Conservation (phyloP, 495 filamentous ascomycete genomes). For the Penicillium silybi region DNA sequence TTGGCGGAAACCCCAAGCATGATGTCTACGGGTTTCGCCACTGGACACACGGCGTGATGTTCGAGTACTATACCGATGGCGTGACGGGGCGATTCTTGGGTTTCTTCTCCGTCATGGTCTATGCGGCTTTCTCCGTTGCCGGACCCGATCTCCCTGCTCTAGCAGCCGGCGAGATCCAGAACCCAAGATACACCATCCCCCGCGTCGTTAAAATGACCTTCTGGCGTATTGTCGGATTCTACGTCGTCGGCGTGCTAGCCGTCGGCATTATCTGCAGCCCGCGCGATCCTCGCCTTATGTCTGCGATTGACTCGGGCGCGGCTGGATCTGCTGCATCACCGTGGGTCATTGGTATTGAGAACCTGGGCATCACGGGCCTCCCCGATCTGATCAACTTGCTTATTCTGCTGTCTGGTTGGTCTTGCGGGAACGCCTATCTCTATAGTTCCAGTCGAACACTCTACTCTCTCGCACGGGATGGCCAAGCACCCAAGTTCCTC, state of each 20-base stretch:
- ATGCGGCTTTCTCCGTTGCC: slow-evolving; percentile 46
- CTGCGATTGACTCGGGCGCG: slow-evolving; percentile 38
- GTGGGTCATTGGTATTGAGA: slow-evolving; percentile 55
- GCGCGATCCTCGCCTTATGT: slow-evolving; percentile 52
- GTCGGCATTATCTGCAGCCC: slow-evolving; percentile 49
- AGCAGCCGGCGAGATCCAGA: slow-evolving; percentile 76
- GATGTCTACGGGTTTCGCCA: slow-evolving; percentile 66
- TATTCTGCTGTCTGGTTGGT: slow-evolving; percentile 62
- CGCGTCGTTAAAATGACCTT: slow-evolving; percentile 75
- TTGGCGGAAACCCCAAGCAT: slow-evolving; percentile 59
- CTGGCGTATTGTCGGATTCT: slow-evolving; percentile 82
- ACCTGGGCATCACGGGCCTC: slow-evolving; percentile 58
- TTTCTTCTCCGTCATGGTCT: slow-evolving; percentile 41
- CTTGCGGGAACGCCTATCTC: slow-evolving; percentile 70
- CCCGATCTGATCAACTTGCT: slow-evolving; percentile 72
- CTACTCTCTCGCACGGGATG: slow-evolving; percentile 66
- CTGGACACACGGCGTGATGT: slow-evolving; percentile 49
- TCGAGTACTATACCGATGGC: slow-evolving; percentile 31
- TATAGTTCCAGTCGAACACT: slow-evolving; percentile 72
- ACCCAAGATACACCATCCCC: slow-evolving; percentile 73
- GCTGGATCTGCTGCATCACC: slow-evolving; percentile 47
- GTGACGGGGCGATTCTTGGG: slow-evolving; percentile 37
- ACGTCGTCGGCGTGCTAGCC: slow-evolving; percentile 52
- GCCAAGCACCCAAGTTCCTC: slow-evolving; percentile 56
- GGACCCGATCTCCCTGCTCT: slow-evolving; percentile 68